Conservation (phyloP, 2,329 filamentous ascomycete species). For the Fusarium oxysporum region DNA sequence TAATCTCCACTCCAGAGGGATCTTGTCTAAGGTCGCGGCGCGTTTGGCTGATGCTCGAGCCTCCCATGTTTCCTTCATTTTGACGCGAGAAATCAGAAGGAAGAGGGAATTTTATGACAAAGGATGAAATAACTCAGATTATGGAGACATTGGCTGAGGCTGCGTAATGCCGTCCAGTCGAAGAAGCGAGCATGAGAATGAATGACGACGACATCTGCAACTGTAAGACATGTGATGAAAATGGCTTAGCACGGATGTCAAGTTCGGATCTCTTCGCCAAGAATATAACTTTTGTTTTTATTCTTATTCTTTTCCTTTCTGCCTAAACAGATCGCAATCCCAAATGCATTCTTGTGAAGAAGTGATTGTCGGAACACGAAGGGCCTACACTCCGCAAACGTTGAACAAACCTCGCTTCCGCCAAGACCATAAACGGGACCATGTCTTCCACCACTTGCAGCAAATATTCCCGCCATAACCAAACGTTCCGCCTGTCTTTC, state of each 20-base stretch:
- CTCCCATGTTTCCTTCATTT: conserved; percentile 23
- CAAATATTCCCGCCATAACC: background rate
- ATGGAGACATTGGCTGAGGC: background rate
- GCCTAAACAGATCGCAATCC: fast-evolving
- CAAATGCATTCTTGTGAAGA: fast-evolving
- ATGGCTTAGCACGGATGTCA: fast-evolving
- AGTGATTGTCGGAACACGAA: too few species aligned
- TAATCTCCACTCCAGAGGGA: conserved; percentile 39
- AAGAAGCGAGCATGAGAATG: background rate
- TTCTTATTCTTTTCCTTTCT: background rate
- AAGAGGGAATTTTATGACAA: fast-evolving
- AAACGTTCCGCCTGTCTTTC: background rate
- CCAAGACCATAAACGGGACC: too few species aligned
- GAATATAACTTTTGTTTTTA: background rate
- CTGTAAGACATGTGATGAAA: background rate
- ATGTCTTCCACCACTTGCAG: background rate
- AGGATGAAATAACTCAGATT: background rate
- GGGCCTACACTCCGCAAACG: background rate
- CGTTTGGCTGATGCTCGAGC: conserved; percentile 35
- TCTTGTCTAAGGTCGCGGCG: conserved; percentile 24
- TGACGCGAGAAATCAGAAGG: background rate
- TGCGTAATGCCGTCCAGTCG: fast-evolving
- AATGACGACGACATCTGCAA: conserved; percentile 5
- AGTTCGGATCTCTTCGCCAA: fast-evolving
- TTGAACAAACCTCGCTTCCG: too few species aligned